Conservation (phyloP, 306 rosid genomes). For the Cicer cuneatum region DNA sequence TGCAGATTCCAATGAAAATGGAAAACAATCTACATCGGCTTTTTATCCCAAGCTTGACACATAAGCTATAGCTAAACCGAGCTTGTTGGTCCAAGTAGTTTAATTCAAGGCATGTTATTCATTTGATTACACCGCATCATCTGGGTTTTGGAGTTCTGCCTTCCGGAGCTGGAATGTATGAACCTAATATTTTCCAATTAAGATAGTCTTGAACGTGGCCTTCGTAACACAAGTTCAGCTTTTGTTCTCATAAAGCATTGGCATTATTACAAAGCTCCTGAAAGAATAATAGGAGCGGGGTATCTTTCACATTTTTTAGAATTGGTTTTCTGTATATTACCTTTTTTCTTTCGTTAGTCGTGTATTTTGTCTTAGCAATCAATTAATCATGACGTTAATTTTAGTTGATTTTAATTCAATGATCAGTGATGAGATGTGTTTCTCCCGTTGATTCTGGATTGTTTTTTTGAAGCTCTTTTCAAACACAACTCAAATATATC, state of each 20-base stretch:
- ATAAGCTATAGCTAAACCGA: constrained; percentile 41
- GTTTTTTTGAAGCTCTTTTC: too few relatives aligned
- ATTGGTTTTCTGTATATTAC: constrained; percentile 42
- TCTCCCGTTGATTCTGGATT: background rate
- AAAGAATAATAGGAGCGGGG: constrained; percentile 40
- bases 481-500: too few relatives aligned
- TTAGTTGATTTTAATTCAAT: constrained; percentile 13
- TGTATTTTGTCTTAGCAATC: constrained; percentile 12
- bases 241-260: constrained; percentile 45
- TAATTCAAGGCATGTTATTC: constrained; percentile 57
- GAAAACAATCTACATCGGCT: constrained; percentile 57
- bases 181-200: constrained; percentile 42
- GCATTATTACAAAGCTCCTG: constrained; percentile 46
- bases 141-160: constrained; percentile 53
- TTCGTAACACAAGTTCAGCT: constrained; percentile 25
- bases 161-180: constrained; percentile 49
- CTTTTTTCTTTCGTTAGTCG: constrained; percentile 21
- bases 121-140: constrained; percentile 61
- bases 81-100: constrained; percentile 37
- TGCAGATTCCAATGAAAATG: constrained; percentile 84
- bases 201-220: constrained; percentile 45
- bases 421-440: background rate
- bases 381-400: too few relatives aligned
- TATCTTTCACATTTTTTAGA: constrained; percentile 45
- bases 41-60: constrained; percentile 61